Conservation (phyloP, 441 rosid genomes). For the Croton laevigatus region DNA sequence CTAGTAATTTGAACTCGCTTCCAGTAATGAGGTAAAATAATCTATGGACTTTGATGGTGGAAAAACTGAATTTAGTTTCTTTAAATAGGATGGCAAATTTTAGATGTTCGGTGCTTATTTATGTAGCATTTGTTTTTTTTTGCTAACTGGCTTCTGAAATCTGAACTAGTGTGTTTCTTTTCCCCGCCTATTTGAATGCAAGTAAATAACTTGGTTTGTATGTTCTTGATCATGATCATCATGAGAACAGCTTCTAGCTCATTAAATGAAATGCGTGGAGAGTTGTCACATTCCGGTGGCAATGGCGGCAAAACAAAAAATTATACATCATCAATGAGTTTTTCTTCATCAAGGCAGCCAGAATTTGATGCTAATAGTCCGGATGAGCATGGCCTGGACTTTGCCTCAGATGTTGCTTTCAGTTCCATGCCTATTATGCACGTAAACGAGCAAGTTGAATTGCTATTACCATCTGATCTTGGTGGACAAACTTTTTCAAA, state of each 20-base stretch:
- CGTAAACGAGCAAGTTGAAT: slow-evolving; percentile 28
- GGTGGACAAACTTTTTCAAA: slow-evolving; percentile 36
- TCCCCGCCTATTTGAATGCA: neutral
- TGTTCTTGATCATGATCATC: slow-evolving; percentile 9
- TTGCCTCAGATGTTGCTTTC: slow-evolving; percentile 43
- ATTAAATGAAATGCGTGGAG: slow-evolving; percentile 42
- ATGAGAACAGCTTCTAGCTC: slow-evolving; percentile 29
- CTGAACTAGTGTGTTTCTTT: neutral
- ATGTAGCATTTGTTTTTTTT: neutral
- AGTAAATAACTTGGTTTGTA: neutral
- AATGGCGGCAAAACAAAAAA: slow-evolving; percentile 35
- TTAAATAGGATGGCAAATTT: neutral
- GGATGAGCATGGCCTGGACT: slow-evolving; percentile 22
- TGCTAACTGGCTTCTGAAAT: neutral
- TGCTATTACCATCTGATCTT: slow-evolving; percentile 23
- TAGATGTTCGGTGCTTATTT: neutral
- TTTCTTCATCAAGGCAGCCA: slow-evolving; percentile 28
- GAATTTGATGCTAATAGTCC: slow-evolving; percentile 27
- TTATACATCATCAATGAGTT: slow-evolving; percentile 23
- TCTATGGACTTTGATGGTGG: neutral
- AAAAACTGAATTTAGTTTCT: neutral
- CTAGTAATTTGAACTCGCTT: neutral
- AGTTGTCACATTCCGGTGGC: slow-evolving; percentile 28
- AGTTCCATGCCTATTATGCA: slow-evolving; percentile 69
- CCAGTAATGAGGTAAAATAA: neutral